phyloP scores from a whole-genome alignment of 768 basidiomycete species.

The Amanita muscaria region DNA sequence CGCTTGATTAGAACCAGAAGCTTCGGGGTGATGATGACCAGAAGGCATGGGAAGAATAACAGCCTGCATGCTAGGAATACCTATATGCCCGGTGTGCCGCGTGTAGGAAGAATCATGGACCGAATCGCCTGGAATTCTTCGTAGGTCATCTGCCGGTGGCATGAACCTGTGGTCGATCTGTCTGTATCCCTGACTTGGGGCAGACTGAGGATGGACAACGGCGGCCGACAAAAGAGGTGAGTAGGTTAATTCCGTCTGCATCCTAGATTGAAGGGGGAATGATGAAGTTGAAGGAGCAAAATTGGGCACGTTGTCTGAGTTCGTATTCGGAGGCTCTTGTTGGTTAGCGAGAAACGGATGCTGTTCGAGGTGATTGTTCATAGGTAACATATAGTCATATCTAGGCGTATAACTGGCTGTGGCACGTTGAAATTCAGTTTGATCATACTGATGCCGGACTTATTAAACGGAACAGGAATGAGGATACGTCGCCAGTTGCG shows the following conservation, averaged over 20 bases:
- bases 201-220: conserved; percentile 4
- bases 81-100: conserved; percentile 13
- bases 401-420: conserved; percentile 40
- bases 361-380: conserved; percentile 23
- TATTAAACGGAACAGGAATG: conserved; percentile 41
- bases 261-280: conserved; percentile 31
- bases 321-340: conserved; percentile 32
- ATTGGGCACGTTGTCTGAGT: conserved; percentile 33
- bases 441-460: conserved; percentile 58
- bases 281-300: conserved; percentile 31
- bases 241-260: background rate
- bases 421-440: conserved; percentile 38
- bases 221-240: background rate
- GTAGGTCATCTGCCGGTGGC: conserved; percentile 24
- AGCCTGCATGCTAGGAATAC: background rate
- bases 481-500: conserved; percentile 36
- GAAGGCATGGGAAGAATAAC: conserved; percentile 20
- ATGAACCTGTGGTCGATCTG: conserved; percentile 29
- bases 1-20: conserved; percentile 18
- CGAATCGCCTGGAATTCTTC: conserved; percentile 36
- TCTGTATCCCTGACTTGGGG: conserved; percentile 24
- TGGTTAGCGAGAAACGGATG: conserved; percentile 41
- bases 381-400: conserved; percentile 40
- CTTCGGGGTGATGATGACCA: conserved; percentile 26
- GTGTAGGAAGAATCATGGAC: conserved; percentile 38